A percentile compares a stretch with the other conserved stretches of the same genome.
These are phyloP conservation scores for Trebouxia sp. DNA, from an alignment of 139 green algal genomes.

Conservation along the genomic window DNA sequence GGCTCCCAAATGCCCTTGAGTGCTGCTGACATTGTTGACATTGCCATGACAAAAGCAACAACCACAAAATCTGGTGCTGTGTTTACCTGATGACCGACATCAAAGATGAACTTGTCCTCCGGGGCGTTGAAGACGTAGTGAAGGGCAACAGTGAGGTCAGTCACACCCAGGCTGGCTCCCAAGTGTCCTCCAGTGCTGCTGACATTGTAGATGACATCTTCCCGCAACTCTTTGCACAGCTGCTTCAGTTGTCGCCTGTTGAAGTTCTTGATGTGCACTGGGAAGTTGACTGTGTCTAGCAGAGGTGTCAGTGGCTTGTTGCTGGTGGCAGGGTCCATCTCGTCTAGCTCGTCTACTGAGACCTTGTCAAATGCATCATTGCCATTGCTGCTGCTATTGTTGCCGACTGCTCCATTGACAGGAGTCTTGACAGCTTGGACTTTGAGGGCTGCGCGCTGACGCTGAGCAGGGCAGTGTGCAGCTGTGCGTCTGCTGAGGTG, in stretches of 20 bases:
- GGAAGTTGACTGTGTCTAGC: slow-evolving; percentile 97
- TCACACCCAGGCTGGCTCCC: slow-evolving; percentile 91
- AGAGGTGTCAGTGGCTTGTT: slow-evolving; percentile 42
- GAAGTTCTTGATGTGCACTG: slow-evolving; percentile 99
- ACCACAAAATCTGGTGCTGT: not conserved
- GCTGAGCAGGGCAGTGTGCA: not conserved
- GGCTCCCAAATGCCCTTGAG: slow-evolving; percentile 87
- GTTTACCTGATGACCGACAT: slow-evolving; percentile 24
- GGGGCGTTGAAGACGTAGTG: slow-evolving; percentile 98
- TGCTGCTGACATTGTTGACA: slow-evolving; percentile 84
- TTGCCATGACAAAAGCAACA: no score
- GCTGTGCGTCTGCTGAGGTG: not conserved
- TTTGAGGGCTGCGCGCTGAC: not conserved
- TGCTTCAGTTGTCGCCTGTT: slow-evolving; percentile 85
- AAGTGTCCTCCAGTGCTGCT: slow-evolving; percentile 84
- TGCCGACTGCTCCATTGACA: slow-evolving; percentile 4
- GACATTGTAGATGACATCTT: slow-evolving; percentile 94
- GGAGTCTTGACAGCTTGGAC: slow-evolving; percentile 21
- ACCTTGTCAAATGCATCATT: slow-evolving; percentile 26
- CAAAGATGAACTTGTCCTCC: slow-evolving; percentile 75
- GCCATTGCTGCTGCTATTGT: slow-evolving; percentile 29
- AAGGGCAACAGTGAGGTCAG: slow-evolving; percentile 97
- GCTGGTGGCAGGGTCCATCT: not conserved
- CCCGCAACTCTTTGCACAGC: slow-evolving; percentile 94
- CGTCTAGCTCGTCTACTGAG: slow-evolving; percentile 20